Evolutionary conservation across 148 eudicot genomes (phyloP), one percentile per base, ranked within the genome.

Genomic region (Polygonum aviculare): DNA sequence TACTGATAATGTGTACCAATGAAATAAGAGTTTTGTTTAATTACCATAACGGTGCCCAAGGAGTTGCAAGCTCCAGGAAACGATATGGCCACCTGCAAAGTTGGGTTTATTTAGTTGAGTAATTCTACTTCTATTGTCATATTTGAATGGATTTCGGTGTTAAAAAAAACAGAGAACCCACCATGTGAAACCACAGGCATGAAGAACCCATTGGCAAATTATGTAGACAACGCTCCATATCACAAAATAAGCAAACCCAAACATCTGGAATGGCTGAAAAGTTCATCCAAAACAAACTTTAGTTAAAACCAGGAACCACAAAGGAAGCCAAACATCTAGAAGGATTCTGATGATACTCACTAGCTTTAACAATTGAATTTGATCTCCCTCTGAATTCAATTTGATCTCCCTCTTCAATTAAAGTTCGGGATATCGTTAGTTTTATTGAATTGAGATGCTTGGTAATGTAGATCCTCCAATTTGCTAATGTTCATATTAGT

Each of bases 11-110:
- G 36, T 26, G 5, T 2, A 9, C 0, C 71, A 31, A 51, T 35
- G 19, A 36, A 6, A n/a, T 0, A 12, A 11, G 70, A 10, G 6
- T 11, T 48, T 11, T 15, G 77, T 12, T 57, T 12, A 50, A 44
- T 49, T 77, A 94, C 98, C 98, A 94, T 33, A 90, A 67, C 47
- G 98, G 98, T 5, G 98, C 98, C 84, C 78, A 84, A 33, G 97
- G 93, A 54, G 89, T 91, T 49, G 90, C 65, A 71, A 94, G 90
- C 72, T 94, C 98, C 7, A 94, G 87, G 83, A 94, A 94, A 33
- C 97, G 98, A 79, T 94, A 94, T 40, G 98, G 98, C 98, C 98
- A 94, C 98, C 98, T 93, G 81, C 82, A 78, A 82, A 36, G 47
- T 75, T 18, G 5, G 8, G n/a, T 21, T 69, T 36, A 69, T 22